Evolutionary conservation across 1,139 yeast genomes (phyloP), one percentile per base, ranked within the genome.

Genomic region (Candida frijolesensis): DNA sequence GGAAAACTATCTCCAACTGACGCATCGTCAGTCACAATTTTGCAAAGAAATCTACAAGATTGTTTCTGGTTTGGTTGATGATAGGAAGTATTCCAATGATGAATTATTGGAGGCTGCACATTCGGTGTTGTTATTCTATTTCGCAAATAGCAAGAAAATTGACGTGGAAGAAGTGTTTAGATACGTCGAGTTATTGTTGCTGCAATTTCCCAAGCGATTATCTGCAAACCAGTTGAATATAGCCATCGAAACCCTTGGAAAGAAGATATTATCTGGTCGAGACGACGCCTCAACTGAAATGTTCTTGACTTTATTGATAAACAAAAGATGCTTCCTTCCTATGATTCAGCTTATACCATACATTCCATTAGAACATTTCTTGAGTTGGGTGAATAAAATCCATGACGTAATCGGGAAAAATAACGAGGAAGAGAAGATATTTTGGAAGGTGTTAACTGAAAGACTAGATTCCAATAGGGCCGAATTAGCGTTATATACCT

Each of bases 41-140:
- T 62, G 74, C 14, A 67, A 65, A 14, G 55, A 61, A 3, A 71
- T 85, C 10, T 67, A 79, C 45, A 78, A 80, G 1, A 60, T 77
- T 10, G 74, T 81, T 10, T 64, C 75, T 45, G 68, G 68, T 38
- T 67, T 82, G 46, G 75, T 79, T 4, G 64, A 66, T 47, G 71
- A 76, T 33, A 59, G 60, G 3, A 58, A 52, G 33, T 62, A 71
- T 16, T 42, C 54, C 8, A 66, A 68, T 42, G 60, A 68, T 44
- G 77, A 77, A 8, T 56, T 84, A 5, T 65, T 84, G 4, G 95
- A 87, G 61, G 82, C 87, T 0, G 76, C 85, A 1, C 95, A 88
- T 61, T 83, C 91, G 0, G 88, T 85, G 0, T 69, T 85, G 55
- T 68, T 87, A 37, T 71, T 78, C 46, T 79, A 75, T 56, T 77